Evolutionary conservation across 257 asterid genomes (phyloP).

Genomic region (Fraxinus anomala): DNA sequence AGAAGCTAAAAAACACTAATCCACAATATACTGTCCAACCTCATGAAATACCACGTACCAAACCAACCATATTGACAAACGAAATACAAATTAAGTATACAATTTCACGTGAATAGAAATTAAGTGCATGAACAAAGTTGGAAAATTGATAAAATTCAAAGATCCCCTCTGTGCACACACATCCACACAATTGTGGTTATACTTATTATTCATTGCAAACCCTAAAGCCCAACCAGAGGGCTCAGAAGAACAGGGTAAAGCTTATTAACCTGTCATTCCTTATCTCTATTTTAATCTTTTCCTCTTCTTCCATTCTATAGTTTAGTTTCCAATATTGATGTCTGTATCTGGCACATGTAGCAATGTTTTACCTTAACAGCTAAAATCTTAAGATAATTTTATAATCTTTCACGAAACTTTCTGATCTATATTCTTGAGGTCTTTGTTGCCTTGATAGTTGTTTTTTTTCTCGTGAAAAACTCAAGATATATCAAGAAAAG

Average conservation of each 20-base stretch:
- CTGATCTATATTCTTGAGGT: conserved; percentile 4
- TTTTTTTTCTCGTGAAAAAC: too few species aligned
- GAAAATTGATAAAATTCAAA: neutral
- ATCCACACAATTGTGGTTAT: neutral
- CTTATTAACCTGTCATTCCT: conserved; percentile 11
- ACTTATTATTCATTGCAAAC: conserved; percentile 19
- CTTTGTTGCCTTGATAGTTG: neutral
- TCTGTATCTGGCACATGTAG: conserved; percentile 17
- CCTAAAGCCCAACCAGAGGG: conserved; percentile 37
- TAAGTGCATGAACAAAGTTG: conserved; percentile 29
- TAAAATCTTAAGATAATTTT: conserved; percentile 27
- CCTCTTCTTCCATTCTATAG: conserved; percentile 18
- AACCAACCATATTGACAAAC: too few species aligned
- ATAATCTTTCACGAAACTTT: neutral
- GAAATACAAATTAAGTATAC: too few species aligned
- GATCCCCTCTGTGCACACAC: conserved; percentile 22
- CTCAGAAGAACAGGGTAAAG: conserved; percentile 35
- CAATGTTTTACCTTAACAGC: conserved; percentile 1
- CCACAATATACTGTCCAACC: too few species aligned
- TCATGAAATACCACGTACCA: too few species aligned
- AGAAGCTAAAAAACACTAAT: too few species aligned
- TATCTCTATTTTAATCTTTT: conserved; percentile 7
- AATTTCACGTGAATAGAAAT: conserved; percentile 14
- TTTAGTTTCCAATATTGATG: conserved; percentile 30
- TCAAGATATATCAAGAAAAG: neutral